Evolutionary conservation across 1,139 yeast genomes (phyloP).

Genomic region (Yamadazyma sp.): DNA sequence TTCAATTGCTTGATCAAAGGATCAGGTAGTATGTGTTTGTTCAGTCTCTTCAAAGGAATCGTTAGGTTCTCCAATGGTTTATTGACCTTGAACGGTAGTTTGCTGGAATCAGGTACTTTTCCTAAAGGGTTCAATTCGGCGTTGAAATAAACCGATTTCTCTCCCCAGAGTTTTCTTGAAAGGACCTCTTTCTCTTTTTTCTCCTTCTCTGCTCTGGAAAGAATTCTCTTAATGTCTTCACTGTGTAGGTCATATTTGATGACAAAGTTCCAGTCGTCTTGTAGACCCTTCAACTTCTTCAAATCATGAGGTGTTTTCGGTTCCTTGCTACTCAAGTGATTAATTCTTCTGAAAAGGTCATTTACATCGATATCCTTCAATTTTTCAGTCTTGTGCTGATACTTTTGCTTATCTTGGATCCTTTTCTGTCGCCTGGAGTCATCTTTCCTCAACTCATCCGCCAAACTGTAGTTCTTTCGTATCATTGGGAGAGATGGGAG

Average conservation of each 20-base stretch:
- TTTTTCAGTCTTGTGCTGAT: constrained; percentile 26
- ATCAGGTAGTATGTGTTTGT: constrained; percentile 22
- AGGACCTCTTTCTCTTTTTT: constrained; percentile 18
- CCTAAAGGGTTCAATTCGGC: constrained; percentile 50
- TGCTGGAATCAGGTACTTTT: constrained; percentile 30
- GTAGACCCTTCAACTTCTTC: constrained; percentile 24
- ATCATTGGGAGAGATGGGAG: too few relatives aligned
- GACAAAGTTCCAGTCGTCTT: constrained; percentile 45
- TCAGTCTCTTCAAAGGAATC: constrained; percentile 22
- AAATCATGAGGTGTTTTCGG: constrained; percentile 19
- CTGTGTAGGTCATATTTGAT: constrained; percentile 33
- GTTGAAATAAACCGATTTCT: constrained; percentile 41
- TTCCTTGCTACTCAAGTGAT: constrained; percentile 16
- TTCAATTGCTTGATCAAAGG: constrained; percentile 26
- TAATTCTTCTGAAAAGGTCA: constrained; percentile 29
- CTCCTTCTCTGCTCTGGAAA: constrained; percentile 18
- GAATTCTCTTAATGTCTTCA: constrained; percentile 26
- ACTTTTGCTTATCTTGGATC: constrained; percentile 42
- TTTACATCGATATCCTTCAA: constrained; percentile 33
- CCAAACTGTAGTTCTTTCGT: constrained; percentile 43
- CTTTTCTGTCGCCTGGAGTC: constrained; percentile 38
- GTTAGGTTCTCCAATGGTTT: constrained; percentile 23
- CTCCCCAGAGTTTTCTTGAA: constrained; percentile 34
- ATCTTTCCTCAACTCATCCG: constrained; percentile 40
- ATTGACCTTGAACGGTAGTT: constrained; percentile 6